phyloP scores from a whole-genome alignment of 2,329 filamentous ascomycete species.

The Aureobasidium sp. region DNA sequence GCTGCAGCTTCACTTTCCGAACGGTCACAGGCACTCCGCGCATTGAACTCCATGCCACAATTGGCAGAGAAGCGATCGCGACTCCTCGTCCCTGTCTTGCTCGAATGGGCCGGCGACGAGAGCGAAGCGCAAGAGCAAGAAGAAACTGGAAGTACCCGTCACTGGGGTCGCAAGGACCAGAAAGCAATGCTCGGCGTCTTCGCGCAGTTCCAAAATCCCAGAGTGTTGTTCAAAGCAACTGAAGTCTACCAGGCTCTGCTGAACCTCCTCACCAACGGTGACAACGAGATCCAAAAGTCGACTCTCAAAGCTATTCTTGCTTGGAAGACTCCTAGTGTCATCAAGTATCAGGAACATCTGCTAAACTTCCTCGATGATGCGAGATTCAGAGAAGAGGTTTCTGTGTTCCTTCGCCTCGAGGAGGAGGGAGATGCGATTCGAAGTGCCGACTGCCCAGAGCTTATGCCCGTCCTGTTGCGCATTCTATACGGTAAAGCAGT shows the following conservation, averaged over 20 bases:
- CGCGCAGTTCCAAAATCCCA: constrained; percentile 77
- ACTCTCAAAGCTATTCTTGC: constrained; percentile 76
- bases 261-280: constrained; percentile 73
- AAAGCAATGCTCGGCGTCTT: constrained; percentile 77
- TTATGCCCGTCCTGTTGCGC: constrained; percentile 81
- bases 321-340: constrained; percentile 75
- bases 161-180: constrained; percentile 70
- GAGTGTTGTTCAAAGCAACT: constrained; percentile 66
- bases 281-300: constrained; percentile 78
- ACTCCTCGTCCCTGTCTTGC: constrained; percentile 73
- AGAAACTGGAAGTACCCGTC: constrained; percentile 14
- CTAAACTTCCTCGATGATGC: constrained; percentile 83
- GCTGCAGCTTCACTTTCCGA: constrained; percentile 48
- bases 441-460: constrained; percentile 58
- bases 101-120: constrained; percentile 58
- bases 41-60: constrained; percentile 63
- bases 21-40: constrained; percentile 69
- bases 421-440: constrained; percentile 53
- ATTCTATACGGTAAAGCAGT: constrained; percentile 86
- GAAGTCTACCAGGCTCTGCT: constrained; percentile 72
- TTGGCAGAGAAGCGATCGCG: constrained; percentile 82
- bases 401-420: constrained; percentile 69
- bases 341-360: constrained; percentile 75
- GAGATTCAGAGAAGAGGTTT: constrained; percentile 88
- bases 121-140: constrained; percentile 13